Conservation (phyloP, 1,284 basidiomycete species). For the Austroboletus novae-zelandiae region DNA sequence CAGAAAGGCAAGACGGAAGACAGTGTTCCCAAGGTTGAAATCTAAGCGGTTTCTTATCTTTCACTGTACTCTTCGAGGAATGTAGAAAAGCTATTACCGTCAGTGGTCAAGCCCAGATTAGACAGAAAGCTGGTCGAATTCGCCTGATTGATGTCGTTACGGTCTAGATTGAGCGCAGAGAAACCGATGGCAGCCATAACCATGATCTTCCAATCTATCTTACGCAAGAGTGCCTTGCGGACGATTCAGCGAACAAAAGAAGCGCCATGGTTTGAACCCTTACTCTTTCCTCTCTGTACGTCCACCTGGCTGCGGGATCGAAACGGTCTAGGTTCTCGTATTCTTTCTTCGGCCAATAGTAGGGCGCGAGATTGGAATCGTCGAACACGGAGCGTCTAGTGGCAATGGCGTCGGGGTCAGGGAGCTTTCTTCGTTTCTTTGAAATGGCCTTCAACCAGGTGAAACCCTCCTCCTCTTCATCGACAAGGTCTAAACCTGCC, state of each 20-base stretch:
- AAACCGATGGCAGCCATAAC: slow-evolving; percentile 47
- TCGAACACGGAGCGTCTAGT: slow-evolving; percentile 53
- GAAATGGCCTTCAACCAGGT: slow-evolving; percentile 1
- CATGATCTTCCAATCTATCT: slow-evolving; percentile 51
- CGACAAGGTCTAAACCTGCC: slow-evolving; percentile 2
- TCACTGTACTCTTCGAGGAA: neutral
- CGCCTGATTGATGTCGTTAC: slow-evolving; percentile 56
- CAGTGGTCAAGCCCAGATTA: slow-evolving; percentile 58
- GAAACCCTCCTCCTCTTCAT: slow-evolving; percentile 6
- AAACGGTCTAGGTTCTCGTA: slow-evolving; percentile 70
- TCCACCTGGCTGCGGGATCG: slow-evolving; percentile 67
- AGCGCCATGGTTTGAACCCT: slow-evolving; percentile 9
- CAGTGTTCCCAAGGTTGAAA: slow-evolving; percentile 63
- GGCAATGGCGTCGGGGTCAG: slow-evolving; percentile 6
- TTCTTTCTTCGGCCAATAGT: slow-evolving; percentile 20
- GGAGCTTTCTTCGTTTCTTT: neutral
- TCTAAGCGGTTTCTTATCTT: slow-evolving; percentile 32
- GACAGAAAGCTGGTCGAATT: slow-evolving; percentile 67
- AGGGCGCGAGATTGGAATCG: slow-evolving; percentile 47
- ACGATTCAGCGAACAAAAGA: neutral
- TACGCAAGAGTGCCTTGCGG: slow-evolving; percentile 36
- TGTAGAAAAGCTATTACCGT: slow-evolving; percentile 34
- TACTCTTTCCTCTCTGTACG: slow-evolving; percentile 61
- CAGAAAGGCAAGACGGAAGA: slow-evolving; percentile 59
- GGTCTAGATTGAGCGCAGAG: slow-evolving; percentile 44